A percentile compares a stretch with the other conserved stretches of the same genome.
phyloP scores from a whole-genome alignment of 257 asterid species.

The Solanum acaule region DNA sequence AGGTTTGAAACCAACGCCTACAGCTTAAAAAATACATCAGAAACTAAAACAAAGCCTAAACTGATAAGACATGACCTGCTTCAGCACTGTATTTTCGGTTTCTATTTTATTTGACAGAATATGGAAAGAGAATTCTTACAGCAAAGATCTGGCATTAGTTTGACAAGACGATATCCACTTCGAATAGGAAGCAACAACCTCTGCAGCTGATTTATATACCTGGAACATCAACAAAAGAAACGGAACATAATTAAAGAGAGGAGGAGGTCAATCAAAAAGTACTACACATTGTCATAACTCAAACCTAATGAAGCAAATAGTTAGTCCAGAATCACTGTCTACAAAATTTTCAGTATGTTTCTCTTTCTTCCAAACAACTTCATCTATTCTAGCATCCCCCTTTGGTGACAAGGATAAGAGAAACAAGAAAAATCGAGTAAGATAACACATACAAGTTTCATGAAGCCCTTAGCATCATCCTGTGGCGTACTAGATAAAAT shows the following conservation, averaged over 20 bases:
- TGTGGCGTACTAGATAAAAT: constrained; percentile 54
- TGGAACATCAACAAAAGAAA: constrained; percentile 20
- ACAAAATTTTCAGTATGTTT: background rate
- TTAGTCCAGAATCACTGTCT: background rate
- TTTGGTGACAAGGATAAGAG: background rate
- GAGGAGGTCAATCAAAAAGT: background rate
- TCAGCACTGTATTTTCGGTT: background rate
- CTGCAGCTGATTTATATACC: constrained; percentile 80
- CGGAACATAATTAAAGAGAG: background rate
- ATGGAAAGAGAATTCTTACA: constrained; percentile 40
- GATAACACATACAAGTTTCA: constrained; percentile 51
- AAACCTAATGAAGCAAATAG: background rate
- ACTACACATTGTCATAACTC: background rate
- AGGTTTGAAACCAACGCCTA: background rate
- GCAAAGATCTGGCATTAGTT: constrained; percentile 44
- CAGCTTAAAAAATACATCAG: background rate
- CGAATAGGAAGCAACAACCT: constrained; percentile 75
- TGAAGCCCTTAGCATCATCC: constrained; percentile 55
- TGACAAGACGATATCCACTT: constrained; percentile 57
- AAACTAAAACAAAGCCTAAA: background rate
- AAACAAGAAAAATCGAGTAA: constrained; percentile 2
- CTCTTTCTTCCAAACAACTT: background rate
- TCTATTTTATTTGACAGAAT: background rate
- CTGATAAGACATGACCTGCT: background rate
- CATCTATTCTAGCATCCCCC: background rate